Evolutionary conservation across 306 rosid genomes (phyloP).

Genomic region (Cucurbita ficifolia): DNA sequence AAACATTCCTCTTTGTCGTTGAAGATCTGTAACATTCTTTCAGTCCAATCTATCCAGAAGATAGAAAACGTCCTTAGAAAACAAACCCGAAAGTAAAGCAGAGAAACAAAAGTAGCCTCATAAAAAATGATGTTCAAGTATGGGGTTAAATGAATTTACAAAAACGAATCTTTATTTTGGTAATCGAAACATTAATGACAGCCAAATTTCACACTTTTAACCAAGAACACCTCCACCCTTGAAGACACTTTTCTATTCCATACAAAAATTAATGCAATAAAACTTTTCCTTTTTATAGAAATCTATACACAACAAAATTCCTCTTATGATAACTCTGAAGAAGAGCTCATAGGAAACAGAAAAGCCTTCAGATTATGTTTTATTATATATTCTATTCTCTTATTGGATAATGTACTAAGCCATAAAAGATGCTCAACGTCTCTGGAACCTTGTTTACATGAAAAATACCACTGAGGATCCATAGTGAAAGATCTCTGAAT

Average conservation of each 20-base stretch:
- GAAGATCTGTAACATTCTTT: neutral
- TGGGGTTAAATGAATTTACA: too few species aligned
- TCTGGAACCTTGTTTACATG: too few species aligned
- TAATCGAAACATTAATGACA: too few species aligned
- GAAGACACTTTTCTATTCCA: neutral
- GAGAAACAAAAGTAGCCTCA: too few species aligned
- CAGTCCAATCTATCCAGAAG: neutral
- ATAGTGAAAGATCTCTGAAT: too few species aligned
- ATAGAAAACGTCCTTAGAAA: too few species aligned
- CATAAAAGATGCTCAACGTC: too few species aligned
- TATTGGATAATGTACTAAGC: neutral
- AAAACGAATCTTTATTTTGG: too few species aligned
- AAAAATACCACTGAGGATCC: too few species aligned
- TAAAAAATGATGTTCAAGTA: too few species aligned
- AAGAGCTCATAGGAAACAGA: neutral
- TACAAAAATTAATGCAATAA: neutral
- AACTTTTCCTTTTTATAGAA: neutral
- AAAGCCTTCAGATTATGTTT: neutral
- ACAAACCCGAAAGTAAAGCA: neutral
- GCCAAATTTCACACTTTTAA: neutral
- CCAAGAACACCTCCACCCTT: neutral
- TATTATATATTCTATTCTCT: too few species aligned
- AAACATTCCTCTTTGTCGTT: neutral
- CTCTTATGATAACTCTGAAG: neutral
- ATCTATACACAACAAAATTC: neutral